Base-by-base conservation (phyloP, 257 asterid genomes). In the Solanum piurae region DNA sequence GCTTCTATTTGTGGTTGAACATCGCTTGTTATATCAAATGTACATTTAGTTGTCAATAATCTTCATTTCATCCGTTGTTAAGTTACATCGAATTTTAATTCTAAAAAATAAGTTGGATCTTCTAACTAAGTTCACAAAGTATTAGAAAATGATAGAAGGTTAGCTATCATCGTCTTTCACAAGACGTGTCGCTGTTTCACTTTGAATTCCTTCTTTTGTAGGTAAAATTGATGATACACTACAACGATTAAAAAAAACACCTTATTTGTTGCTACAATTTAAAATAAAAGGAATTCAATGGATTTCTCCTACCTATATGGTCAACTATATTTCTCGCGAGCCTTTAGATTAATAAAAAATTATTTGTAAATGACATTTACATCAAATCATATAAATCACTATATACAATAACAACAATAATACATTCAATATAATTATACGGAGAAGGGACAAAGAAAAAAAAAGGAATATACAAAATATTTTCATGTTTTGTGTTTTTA, bases 401-500 rank as follows among this genome's bases (percentile, higher is more conserved):
- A 5, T 1, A 64, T 64, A n/a, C 1, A 64, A n/a, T 4, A n/a
- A 20, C 5, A 7, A 10, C 0, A 62, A 60, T 4, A 20, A 4
- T 29, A 64, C 13, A 5, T n/a, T 62, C 16, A 4, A 2, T n/a
- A 64, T 10, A 62, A 23, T 4, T 60, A 9, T 0, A 23, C 23
- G 2, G 44, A 36, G 38, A 36, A 36, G 44, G 71, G 60, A 66
- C 25, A 21, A 27, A 20, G 52, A 74, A 34, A 74, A 74, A 10
- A 31, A 36, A 0, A 21, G 49, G 49, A 74, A 36, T 20, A 36
- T 68, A 68, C 37, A 37, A 38, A 37, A 37, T 75, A 75, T 37
- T 75, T 37, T 75, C 55, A 37, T 75, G 55, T 37, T 74, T 75
- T 37, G 83, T 75, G 33, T 37, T 37, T 72, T 75, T 75, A 75